phyloP scores from a whole-genome alignment of 2,329 filamentous ascomycete species.

The Emydomyces testavorans region DNA sequence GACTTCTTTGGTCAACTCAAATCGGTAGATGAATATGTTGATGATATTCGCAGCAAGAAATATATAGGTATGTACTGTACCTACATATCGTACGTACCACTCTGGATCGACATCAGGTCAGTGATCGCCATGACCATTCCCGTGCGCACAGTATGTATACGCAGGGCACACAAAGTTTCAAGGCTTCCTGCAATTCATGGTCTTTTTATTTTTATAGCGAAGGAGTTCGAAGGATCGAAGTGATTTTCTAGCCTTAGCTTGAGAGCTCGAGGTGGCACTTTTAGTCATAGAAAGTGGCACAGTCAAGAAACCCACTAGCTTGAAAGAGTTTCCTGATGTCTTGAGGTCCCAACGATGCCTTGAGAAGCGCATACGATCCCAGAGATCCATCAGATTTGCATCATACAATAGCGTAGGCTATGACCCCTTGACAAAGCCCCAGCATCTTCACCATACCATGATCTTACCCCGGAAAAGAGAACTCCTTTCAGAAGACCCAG shows the following conservation, averaged over 20 bases:
- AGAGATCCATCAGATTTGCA: background rate
- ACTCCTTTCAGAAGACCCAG: too few species aligned
- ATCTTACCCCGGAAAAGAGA: constrained; percentile 8
- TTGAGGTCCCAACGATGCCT: background rate
- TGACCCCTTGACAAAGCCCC: background rate
- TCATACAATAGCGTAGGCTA: constrained; percentile 1
- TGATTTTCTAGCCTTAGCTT: background rate
- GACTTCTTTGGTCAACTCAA: too few species aligned
- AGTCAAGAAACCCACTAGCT: background rate
- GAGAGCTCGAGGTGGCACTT: background rate
- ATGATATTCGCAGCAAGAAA: too few species aligned
- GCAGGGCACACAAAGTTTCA: background rate
- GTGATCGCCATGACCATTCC: background rate
- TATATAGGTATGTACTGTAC: too few species aligned
- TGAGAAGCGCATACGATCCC: too few species aligned
- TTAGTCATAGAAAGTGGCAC: background rate
- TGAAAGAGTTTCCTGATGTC: background rate
- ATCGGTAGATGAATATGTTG: too few species aligned
- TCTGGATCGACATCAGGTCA: background rate
- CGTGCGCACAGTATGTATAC: too few species aligned
- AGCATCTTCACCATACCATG: constrained; percentile 1
- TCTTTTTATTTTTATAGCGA: background rate
- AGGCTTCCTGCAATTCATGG: background rate
- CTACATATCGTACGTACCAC: too few species aligned
- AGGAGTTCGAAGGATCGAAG: background rate